Evolutionary conservation across 176 grass and related monocot genomes (phyloP), one percentile per base, ranked within the genome.

Genomic region (Melocanna baccifera): DNA sequence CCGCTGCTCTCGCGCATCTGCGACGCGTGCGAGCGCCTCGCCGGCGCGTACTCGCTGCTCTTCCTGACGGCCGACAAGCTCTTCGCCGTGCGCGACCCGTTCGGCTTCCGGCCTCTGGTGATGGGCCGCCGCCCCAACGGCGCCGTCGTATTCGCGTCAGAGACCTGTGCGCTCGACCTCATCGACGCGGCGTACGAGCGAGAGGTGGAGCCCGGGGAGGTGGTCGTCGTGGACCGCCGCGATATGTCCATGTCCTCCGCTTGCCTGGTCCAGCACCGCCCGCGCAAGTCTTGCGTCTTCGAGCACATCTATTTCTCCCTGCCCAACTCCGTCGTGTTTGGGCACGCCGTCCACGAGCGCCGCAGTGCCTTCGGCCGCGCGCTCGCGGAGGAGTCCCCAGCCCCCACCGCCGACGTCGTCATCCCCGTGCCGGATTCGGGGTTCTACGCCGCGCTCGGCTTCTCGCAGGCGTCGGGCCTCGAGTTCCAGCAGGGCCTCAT

Each of bases 251-350:
- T 96, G 3, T 91, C 86, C 34, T 92, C 88, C 0, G 73, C 84
- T 28, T 99, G 91, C 81, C 93, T 99, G 39, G 74, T 96, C 70
- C 93, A 91, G 39, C 81, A 47, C 40, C 91, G 86, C 46, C 93
- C 91, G 1, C 90, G 93, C 32, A 96, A 94, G 86, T 87, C 89
- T 7, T 99, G 97, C 81, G 83, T 99, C 39, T 99, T 99, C 42
- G 97, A 99, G 81, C 97, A 99, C 84, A 88, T 99, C 81, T 96
- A 99, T 88, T 99, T 96, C 64, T 84, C 91, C 26, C 81, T 96
- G 26, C 97, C 97, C 61, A 89, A 96, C 72, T 99, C 93, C 4
- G 36, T 94, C 69, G 88, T 99, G 19, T 99, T 96, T 51, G 89
- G 91, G 6, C 89, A 83, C 86, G 77, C 81, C 1, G 93, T 99